Conservation (phyloP, 164 flowering plant genomes). For the Kingdonia uniflora region DNA sequence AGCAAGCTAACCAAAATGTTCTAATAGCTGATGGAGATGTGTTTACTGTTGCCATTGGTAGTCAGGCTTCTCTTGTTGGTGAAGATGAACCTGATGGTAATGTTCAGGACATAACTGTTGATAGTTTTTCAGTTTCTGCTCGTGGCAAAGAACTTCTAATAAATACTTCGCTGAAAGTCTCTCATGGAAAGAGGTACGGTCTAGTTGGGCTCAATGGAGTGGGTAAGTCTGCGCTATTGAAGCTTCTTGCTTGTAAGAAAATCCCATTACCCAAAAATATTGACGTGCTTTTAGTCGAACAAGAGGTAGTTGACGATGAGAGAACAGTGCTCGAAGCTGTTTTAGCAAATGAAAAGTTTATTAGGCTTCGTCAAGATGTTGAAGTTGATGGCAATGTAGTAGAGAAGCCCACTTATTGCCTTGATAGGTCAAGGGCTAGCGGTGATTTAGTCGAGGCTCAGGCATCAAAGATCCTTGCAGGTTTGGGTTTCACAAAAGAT, state of each 20-base stretch:
- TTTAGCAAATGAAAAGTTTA: conserved; percentile 1
- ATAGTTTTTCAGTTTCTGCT: neutral
- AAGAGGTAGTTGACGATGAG: conserved; percentile 2
- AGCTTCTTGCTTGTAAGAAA: neutral
- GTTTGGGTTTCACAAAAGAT: conserved; percentile 3
- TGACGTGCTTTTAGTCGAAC: conserved; percentile 1
- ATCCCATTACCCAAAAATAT: neutral
- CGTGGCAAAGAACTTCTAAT: neutral
- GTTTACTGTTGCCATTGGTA: neutral
- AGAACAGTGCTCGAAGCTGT: conserved; percentile 2
- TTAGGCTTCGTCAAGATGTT: neutral
- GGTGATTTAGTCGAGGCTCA: conserved; percentile 2
- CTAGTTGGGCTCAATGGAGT: neutral
- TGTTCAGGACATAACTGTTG: neutral
- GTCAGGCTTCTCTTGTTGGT: neutral
- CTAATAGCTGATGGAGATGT: too few relatives aligned
- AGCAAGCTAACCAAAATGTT: too few relatives aligned
- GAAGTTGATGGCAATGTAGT: neutral
- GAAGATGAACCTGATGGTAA: neutral
- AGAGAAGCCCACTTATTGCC: neutral
- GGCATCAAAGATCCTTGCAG: conserved; percentile 1
- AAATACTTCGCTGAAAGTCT: neutral
- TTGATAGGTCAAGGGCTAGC: too few relatives aligned
- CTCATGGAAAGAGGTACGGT: neutral
- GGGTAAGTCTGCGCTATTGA: neutral